These are phyloP conservation scores for Beauveria sp. DNA, from an alignment of 2,329 filamentous ascomycete genomes.

Conservation along the genomic window DNA sequence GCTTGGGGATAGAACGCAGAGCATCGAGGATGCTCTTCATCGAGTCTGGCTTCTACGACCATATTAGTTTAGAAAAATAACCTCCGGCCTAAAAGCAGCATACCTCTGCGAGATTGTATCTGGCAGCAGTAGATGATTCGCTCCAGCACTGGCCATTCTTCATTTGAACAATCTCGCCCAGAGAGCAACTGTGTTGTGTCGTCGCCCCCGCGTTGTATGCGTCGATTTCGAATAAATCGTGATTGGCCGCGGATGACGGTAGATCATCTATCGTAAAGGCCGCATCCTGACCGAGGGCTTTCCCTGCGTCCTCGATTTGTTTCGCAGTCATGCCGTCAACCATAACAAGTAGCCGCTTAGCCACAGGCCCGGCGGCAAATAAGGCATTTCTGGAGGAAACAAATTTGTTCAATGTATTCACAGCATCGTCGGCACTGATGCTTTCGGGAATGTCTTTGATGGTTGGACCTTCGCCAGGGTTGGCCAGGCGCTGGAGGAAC, in stretches of 20 bases:
- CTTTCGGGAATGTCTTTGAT: slow-evolving; percentile 37
- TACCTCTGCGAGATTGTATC: slow-evolving; percentile 39
- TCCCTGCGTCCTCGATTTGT: slow-evolving; percentile 37
- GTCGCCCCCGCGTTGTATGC: slow-evolving; percentile 32
- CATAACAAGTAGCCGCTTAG: slow-evolving; percentile 50
- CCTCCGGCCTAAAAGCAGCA: background rate
- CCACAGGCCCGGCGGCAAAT: slow-evolving; percentile 32
- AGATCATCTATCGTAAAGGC: slow-evolving; percentile 43
- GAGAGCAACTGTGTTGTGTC: slow-evolving; percentile 28
- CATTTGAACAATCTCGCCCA: slow-evolving; percentile 34
- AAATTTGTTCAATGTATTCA: slow-evolving; percentile 53
- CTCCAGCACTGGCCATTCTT: slow-evolving; percentile 38
- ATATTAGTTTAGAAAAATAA: slow-evolving; percentile 17
- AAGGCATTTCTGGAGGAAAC: slow-evolving; percentile 45
- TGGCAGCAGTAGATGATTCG: slow-evolving; percentile 33
- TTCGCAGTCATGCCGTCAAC: slow-evolving; percentile 47
- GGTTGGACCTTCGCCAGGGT: slow-evolving; percentile 39
- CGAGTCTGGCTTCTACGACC: slow-evolving; percentile 26
- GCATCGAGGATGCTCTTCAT: slow-evolving; percentile 29
- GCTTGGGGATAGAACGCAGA: slow-evolving; percentile 36
- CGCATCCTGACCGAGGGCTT: slow-evolving; percentile 27
- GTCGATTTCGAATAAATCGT: slow-evolving; percentile 34
- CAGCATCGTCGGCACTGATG: slow-evolving; percentile 36
- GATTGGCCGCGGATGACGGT: slow-evolving; percentile 35
- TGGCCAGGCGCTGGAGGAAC: slow-evolving; percentile 48